These are phyloP conservation scores for Fusarium nisikadoi DNA, from an alignment of 2,329 filamentous ascomycete species.

Conservation along the genomic window DNA sequence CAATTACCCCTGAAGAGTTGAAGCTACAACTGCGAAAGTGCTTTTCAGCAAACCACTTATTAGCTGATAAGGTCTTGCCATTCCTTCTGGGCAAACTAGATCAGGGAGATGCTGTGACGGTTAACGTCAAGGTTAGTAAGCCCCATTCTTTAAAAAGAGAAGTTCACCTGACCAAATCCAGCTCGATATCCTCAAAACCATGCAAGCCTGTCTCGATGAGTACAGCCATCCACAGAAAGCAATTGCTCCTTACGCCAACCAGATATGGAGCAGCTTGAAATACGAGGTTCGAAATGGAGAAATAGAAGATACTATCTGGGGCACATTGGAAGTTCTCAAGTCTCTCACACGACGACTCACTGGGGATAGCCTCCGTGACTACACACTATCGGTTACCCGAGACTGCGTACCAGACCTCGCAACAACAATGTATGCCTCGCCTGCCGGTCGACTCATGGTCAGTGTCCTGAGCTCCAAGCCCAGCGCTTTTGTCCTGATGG, in stretches of 20 bases:
- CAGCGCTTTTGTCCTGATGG: slow-evolving; percentile 60
- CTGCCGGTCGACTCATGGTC: slow-evolving; percentile 63
- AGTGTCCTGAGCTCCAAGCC: slow-evolving; percentile 61
- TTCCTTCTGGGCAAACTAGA: slow-evolving; percentile 68
- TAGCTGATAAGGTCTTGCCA: slow-evolving; percentile 60
- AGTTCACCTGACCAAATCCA: slow-evolving; percentile 37
- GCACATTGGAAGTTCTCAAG: slow-evolving; percentile 65
- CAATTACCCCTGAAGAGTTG: slow-evolving; percentile 66
- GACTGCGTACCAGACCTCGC: slow-evolving; percentile 66
- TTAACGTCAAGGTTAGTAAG: slow-evolving; percentile 63
- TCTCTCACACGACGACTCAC: slow-evolving; percentile 59
- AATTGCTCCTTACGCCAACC: slow-evolving; percentile 59
- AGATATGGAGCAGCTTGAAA: slow-evolving; percentile 70
- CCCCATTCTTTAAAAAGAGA: neutral
- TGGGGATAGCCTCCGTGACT: slow-evolving; percentile 57
- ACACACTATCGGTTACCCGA: slow-evolving; percentile 60
- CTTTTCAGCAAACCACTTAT: slow-evolving; percentile 61
- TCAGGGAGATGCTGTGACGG: slow-evolving; percentile 67
- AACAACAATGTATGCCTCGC: slow-evolving; percentile 62
- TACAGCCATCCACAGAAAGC: slow-evolving; percentile 60
- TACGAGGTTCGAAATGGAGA: slow-evolving; percentile 72
- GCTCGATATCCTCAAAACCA: slow-evolving; percentile 66
- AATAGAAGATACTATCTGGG: slow-evolving; percentile 66
- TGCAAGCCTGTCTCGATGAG: slow-evolving; percentile 62
- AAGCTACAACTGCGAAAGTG: slow-evolving; percentile 64